Percentiles rank a stretch among this genome's conserved stretches.
These are phyloP conservation scores for Saccharomycopsis hybrid DNA, from an alignment of 1,139 yeast species.

Conservation along the genomic window DNA sequence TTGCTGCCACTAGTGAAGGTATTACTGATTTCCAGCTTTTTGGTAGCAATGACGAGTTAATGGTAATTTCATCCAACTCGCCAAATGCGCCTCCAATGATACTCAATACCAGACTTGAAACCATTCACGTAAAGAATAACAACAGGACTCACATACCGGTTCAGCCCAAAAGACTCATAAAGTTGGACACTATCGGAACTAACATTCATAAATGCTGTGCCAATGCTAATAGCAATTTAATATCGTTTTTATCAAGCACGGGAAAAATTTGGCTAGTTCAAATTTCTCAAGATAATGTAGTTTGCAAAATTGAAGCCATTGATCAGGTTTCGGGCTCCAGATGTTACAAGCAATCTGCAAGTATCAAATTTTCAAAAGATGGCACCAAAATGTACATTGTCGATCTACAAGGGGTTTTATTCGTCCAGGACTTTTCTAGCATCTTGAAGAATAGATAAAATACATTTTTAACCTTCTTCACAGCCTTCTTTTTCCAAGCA, in stretches of 20 bases:
- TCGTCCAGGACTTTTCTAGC: slow-evolving; percentile 64
- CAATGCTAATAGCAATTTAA: slow-evolving; percentile 83
- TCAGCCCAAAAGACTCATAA: slow-evolving; percentile 48
- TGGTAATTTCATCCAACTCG: slow-evolving; percentile 57
- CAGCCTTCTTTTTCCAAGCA: too few relatives aligned
- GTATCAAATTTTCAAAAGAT: slow-evolving; percentile 65
- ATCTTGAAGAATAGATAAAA: too few relatives aligned
- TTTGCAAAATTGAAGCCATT: slow-evolving; percentile 56
- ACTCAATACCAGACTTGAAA: slow-evolving; percentile 49
- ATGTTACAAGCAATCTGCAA: slow-evolving; percentile 63
- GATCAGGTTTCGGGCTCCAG: slow-evolving; percentile 76
- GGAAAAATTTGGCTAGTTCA: slow-evolving; percentile 58
- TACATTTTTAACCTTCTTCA: too few relatives aligned
- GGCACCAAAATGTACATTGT: slow-evolving; percentile 73
- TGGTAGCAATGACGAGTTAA: slow-evolving; percentile 45
- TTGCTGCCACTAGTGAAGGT: slow-evolving; percentile 72
- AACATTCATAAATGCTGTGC: slow-evolving; percentile 65
- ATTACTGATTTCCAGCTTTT: slow-evolving; percentile 73
- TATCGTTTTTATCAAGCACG: slow-evolving; percentile 70
- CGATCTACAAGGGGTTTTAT: slow-evolving; percentile 74
- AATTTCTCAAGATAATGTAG: slow-evolving; percentile 34
- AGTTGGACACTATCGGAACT: slow-evolving; percentile 73
- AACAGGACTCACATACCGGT: slow-evolving; percentile 33
- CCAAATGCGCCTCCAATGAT: slow-evolving; percentile 55
- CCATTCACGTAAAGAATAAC: slow-evolving; percentile 37